phyloP scores from a whole-genome alignment of 192 early-diverging fungal species.

The Lobosporangium transversale region DNA sequence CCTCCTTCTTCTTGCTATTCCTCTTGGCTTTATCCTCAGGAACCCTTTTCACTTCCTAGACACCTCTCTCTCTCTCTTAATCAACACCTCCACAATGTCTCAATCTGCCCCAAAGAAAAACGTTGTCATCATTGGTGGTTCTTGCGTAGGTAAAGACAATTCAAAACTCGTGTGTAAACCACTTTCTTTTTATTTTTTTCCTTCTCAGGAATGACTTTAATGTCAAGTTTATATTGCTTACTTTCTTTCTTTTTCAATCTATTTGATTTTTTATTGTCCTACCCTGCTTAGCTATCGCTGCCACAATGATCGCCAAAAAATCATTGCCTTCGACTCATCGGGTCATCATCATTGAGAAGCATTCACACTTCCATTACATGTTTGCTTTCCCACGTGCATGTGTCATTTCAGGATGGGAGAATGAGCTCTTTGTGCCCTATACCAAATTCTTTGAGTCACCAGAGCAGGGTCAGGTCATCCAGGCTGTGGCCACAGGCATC shows the following conservation, averaged over 20 bases:
- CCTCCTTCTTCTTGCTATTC: no score
- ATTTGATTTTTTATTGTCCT: not conserved
- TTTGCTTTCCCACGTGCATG: constrained; percentile 71
- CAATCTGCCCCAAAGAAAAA: constrained; percentile 35
- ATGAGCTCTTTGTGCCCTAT: constrained; percentile 70
- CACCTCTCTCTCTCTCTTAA: no score
- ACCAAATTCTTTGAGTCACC: constrained; percentile 53
- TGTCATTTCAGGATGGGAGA: constrained; percentile 65
- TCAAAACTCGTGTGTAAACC: no score
- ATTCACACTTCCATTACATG: constrained; percentile 69
- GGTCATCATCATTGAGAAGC: constrained; percentile 66
- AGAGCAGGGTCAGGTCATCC: constrained; percentile 57
- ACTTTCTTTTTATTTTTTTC: not conserved
- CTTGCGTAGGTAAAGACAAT: constrained; percentile 57
- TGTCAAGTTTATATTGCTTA: not conserved
- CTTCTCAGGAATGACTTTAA: not conserved
- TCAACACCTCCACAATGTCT: constrained; percentile 2
- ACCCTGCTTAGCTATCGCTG: constrained; percentile 32
- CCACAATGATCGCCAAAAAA: constrained; percentile 34
- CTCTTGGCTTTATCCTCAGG: no score
- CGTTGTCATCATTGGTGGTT: constrained; percentile 62
- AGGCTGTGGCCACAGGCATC: constrained; percentile 59
- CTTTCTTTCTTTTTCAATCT: not conserved
- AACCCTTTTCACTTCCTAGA: no score
- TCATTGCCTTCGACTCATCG: constrained; percentile 57